These are phyloP conservation scores for Ustilago trichophora DNA, from an alignment of 1,284 basidiomycete genomes.

Conservation along the genomic window DNA sequence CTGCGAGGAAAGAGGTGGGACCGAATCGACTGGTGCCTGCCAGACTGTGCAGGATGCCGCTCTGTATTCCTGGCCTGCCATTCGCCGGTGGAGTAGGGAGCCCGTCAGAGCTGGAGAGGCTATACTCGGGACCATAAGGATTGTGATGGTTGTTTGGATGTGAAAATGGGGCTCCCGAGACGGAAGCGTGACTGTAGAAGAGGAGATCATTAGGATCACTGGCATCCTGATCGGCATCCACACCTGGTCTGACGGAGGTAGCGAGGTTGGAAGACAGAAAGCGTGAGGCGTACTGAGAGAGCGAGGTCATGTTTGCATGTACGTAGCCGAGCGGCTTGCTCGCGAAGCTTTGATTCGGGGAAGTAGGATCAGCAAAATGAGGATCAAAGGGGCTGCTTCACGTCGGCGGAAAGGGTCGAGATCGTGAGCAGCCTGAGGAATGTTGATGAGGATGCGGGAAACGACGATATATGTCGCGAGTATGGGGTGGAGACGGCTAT, in stretches of 20 bases:
- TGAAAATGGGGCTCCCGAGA: constrained; percentile 39
- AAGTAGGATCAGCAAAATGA: not conserved
- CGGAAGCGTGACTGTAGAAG: constrained; percentile 47
- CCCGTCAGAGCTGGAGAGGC: constrained; percentile 51
- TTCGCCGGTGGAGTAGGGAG: constrained; percentile 38
- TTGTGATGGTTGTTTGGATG: constrained; percentile 27
- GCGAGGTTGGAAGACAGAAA: constrained; percentile 46
- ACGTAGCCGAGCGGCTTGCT: not conserved
- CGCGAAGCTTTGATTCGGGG: not conserved
- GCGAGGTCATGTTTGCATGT: constrained; percentile 31
- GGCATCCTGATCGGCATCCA: constrained; percentile 37
- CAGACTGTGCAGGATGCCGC: constrained; percentile 43
- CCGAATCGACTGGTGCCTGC: constrained; percentile 47
- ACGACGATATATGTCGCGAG: not conserved
- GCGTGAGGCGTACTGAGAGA: constrained; percentile 51
- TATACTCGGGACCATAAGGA: constrained; percentile 47
- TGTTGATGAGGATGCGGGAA: not conserved
- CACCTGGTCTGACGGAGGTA: constrained; percentile 26
- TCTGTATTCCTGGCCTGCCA: constrained; percentile 21
- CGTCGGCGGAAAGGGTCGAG: constrained; percentile 6
- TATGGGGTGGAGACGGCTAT: not conserved
- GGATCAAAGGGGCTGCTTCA: constrained; percentile 30
- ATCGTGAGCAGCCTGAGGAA: constrained; percentile 31
- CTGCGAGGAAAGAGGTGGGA: constrained; percentile 34
- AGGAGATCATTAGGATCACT: constrained; percentile 39